phyloP scores from a whole-genome alignment of 108 stramenopile genomes.

The Nitzschia putrida region DNA sequence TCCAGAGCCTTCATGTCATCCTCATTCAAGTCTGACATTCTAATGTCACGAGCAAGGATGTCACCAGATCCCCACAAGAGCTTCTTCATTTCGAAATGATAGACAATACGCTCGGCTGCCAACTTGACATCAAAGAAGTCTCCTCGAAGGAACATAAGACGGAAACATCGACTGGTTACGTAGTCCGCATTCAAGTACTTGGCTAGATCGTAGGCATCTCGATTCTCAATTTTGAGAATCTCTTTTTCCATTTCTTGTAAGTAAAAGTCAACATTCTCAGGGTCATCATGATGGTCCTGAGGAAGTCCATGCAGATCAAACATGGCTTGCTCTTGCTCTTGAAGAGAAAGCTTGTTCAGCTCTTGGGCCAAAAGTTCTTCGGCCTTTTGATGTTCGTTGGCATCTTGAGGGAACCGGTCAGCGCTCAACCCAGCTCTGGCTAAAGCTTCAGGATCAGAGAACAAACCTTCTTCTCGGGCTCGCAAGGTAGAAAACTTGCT shows the following conservation, averaged over 20 bases:
- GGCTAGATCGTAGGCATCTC: slow-evolving; percentile 18
- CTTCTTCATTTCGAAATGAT: slow-evolving; percentile 25
- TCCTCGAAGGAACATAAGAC: slow-evolving; percentile 17
- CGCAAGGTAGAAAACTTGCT: background rate
- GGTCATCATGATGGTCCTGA: background rate
- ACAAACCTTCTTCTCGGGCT: background rate
- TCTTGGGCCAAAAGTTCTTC: slow-evolving; percentile 13
- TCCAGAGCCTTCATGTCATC: slow-evolving; percentile 7
- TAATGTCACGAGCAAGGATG: slow-evolving; percentile 12
- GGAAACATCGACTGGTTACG: slow-evolving; percentile 10
- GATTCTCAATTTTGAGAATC: background rate
- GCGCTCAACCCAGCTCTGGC: background rate
- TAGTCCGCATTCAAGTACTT: slow-evolving; percentile 14
- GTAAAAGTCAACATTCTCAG: background rate
- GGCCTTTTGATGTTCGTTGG: background rate
- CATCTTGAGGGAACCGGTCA: background rate
- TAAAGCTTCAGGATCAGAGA: background rate
- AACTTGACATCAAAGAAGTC: slow-evolving; percentile 5
- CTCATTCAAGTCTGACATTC: slow-evolving; percentile 1
- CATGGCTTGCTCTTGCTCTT: background rate
- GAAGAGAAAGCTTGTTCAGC: slow-evolving; percentile 1
- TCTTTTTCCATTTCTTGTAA: slow-evolving; percentile 2
- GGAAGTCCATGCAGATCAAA: slow-evolving; percentile 32
- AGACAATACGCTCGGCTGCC: slow-evolving; percentile 8
- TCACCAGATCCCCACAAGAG: slow-evolving; percentile 23